Base-by-base conservation (phyloP, 1,284 basidiomycete species). In the Cryptococcus amylolentus region DNA sequence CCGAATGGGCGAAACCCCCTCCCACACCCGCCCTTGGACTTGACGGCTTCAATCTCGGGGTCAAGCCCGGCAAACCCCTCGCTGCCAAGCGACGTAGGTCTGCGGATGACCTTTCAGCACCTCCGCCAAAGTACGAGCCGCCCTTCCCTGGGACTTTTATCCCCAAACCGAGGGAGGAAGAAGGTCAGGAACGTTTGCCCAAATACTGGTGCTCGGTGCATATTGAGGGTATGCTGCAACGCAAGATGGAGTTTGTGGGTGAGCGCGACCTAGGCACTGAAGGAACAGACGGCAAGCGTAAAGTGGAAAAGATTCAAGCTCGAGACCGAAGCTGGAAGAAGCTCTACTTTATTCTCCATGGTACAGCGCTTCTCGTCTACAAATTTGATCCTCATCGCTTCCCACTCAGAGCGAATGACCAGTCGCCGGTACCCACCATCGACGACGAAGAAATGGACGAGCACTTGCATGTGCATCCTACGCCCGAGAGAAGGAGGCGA, bases 311-410 rank as follows among this genome's bases (percentile, higher is more conserved):
- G 9, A 81, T 91, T 3, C 91, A 95, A 72, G 87, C 93, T 16
- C 85, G 83, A 70, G 92, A 97, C 70, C 82, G 96, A 39, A 90
- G 90, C 69, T 99, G 95, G 95, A 85, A 88, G 63, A 82, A 89
- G 51, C 84, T 88, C 58, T 84, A 95, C 68, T 90, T 92, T 73
- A 90, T 96, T 62, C 78, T 99, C 42, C 91, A 97, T 70, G 96
- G 95, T 41, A 98, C 95, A 5, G 82, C 83, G 62, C 86, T 98
- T 70, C 83, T 84, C 59, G 82, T 98, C 55, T 98, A 93, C 81
- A 85, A 86, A 66, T 85, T 84, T 57, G 80, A 82, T 60, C 76
- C 80, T 6, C 72, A 76, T 55, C 77, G 74, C 53, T 72, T 78
- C 60, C 77, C 77, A 4, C 66, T 80, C 49, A 72, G 69, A 52